A percentile compares a stretch with the other conserved stretches of the same genome.
Evolutionary conservation across 495 filamentous ascomycete genomes (phyloP).

Genomic region (Clavariopsis aquatica): DNA sequence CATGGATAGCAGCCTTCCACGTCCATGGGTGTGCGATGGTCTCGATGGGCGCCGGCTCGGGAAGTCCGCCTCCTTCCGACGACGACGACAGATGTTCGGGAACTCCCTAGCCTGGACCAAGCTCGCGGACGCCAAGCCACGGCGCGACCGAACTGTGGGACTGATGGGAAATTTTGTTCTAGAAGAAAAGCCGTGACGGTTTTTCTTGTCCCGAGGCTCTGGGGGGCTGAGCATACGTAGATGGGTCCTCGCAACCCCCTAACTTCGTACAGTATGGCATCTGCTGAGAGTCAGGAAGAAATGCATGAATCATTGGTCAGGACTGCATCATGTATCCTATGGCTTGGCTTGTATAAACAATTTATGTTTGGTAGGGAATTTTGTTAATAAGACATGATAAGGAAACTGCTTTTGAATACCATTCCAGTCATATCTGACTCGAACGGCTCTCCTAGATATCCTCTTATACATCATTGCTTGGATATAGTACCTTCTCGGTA

Average conservation of each 20-base stretch:
- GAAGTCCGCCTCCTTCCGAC: background rate
- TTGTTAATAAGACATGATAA: background rate
- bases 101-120: background rate
- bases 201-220: background rate
- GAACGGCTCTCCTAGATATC: background rate
- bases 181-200: background rate
- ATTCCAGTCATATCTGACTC: background rate
- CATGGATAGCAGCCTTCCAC: no score
- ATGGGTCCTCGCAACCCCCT: background rate
- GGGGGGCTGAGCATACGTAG: background rate
- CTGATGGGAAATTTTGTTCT: background rate
- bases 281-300: background rate
- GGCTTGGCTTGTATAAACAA: background rate
- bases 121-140: background rate
- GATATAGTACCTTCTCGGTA: constrained; percentile 44
- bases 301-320: background rate
- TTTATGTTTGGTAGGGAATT: background rate
- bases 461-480: constrained; percentile 41
- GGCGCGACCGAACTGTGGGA: constrained; percentile 8
- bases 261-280: background rate
- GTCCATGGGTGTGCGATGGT: background rate
- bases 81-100: background rate
- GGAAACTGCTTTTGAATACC: background rate
- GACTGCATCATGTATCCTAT: background rate
- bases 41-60: background rate